Base-by-base conservation (phyloP, 1,284 basidiomycete species). In the Irpex sp. region DNA sequence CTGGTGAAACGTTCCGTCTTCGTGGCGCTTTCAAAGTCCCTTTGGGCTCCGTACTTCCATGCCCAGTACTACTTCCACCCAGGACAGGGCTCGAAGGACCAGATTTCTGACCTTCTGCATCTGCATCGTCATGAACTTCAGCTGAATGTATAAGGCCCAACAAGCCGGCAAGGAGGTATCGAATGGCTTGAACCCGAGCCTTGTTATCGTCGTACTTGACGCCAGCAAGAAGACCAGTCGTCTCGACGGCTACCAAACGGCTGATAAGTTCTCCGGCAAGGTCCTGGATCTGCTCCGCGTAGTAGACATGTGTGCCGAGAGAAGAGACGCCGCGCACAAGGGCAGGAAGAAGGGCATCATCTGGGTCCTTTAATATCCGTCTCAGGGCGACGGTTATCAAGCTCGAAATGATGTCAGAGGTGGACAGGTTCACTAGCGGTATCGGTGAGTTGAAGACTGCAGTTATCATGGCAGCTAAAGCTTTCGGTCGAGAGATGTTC, bases 231-330 rank as follows among this genome's bases (percentile, higher is more conserved):
- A 83, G 72, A 13, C 87, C 88, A 66, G 86, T 87, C 13, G 83
- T 79, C 70, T 94, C 91, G 26, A 94, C 79, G 0, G 82, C 77
- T 4, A 85, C 79, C n/a, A 98, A 83, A 26, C 93, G 87, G 63
- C 84, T 85, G 49, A 94, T 86, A 33, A 97, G 79, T 74, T 97
- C 95, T 65, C 88, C 89, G 11, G 93, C 88, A 59, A 98, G 87
- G 74, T 98, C 96, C 72, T 94, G 93, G 65, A 97, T 93, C 77
- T 99, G 97, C 73, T 98, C 97, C 55, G 94, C 92, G 73, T 98
- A 98, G 79, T 97, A 97, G 61, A 97, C 88, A 73, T 97, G 94
- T 5, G 90, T 88, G 36, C 92, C 92, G 17, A 98, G 81, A 0
- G 94, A 92, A 4, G 92, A 82, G 61, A 97, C 90, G 70, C 92